Percentiles rank a stretch among this genome's conserved stretches.
These are phyloP conservation scores for Fusarium camptoceras DNA, from an alignment of 2,329 filamentous ascomycete genomes.

Conservation along the genomic window DNA sequence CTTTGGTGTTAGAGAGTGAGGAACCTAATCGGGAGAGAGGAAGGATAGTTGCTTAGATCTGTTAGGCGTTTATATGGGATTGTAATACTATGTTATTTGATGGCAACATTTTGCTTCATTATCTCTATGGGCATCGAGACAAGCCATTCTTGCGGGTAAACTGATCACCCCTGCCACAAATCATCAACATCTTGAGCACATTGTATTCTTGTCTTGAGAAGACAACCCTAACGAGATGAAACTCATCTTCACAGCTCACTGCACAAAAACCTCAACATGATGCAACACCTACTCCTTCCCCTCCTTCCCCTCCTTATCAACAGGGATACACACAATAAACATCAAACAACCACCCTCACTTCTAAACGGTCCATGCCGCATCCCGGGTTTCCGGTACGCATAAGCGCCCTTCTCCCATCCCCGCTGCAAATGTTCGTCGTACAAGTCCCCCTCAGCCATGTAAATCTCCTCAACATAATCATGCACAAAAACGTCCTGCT, in stretches of 20 bases:
- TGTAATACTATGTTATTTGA: neutral
- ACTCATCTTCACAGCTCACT: neutral
- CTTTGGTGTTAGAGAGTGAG: constrained; percentile 74
- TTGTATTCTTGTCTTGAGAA: neutral
- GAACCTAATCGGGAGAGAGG: constrained; percentile 47
- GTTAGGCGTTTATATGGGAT: constrained; percentile 3
- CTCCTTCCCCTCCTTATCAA: constrained; percentile 23
- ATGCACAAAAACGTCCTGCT: constrained; percentile 49
- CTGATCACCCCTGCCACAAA: neutral
- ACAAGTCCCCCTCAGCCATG: constrained; percentile 52
- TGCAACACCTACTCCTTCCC: constrained; percentile 8
- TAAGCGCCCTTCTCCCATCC: constrained; percentile 53
- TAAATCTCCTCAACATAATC: constrained; percentile 55
- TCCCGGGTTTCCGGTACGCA: constrained; percentile 55
- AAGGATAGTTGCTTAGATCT: constrained; percentile 52
- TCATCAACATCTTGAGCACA: neutral
- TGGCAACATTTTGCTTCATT: neutral
- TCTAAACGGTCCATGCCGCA: constrained; percentile 55
- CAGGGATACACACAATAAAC: constrained; percentile 43
- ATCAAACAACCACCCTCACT: constrained; percentile 52
- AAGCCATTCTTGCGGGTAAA: no score
- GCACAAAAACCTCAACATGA: neutral
- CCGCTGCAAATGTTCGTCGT: constrained; percentile 48
- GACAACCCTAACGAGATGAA: neutral
- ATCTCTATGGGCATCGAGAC: no score